Percentiles rank a stretch among this genome's conserved stretches.
Evolutionary conservation across 2,329 filamentous ascomycete genomes (phyloP).

Genomic region (Xylariaceae sp.): DNA sequence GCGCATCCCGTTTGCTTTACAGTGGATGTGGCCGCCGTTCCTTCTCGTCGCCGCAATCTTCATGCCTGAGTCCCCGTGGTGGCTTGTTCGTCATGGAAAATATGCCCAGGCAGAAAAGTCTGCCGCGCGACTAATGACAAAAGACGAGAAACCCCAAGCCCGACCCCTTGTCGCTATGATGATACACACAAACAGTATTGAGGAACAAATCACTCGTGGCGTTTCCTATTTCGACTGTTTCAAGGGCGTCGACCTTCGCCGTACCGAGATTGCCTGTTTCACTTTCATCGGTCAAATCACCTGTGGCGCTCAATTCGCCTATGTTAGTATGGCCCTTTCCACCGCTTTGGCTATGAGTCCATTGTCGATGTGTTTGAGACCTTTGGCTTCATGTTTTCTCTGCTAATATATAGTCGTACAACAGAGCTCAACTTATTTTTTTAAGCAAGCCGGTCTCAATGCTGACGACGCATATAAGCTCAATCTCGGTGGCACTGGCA

Average conservation of each 20-base stretch:
- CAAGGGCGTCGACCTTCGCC: conserved; percentile 52
- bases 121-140: conserved; percentile 46
- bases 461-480: no score
- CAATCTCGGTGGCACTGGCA: no score
- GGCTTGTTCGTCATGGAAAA: conserved; percentile 49
- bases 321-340: no score
- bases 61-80: conserved; percentile 58
- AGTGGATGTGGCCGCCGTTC: conserved; percentile 56
- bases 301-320: no score
- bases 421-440: no score
- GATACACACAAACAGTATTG: conserved; percentile 54
- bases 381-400: no score
- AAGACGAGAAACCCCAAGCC: conserved; percentile 43
- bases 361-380: no score
- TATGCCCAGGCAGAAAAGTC: conserved; percentile 45
- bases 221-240: conserved; percentile 55
- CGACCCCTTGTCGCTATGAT: conserved; percentile 55
- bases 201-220: conserved; percentile 47
- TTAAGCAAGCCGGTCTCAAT: no score
- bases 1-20: conserved; percentile 52
- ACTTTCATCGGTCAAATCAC: no score
- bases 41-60: conserved; percentile 49
- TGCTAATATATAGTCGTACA: no score
- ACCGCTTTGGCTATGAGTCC: no score
- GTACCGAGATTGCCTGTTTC: conserved; percentile 59